Base-by-base conservation (phyloP, 495 filamentous ascomycete genomes). In the Wilcoxina mikolae region DNA sequence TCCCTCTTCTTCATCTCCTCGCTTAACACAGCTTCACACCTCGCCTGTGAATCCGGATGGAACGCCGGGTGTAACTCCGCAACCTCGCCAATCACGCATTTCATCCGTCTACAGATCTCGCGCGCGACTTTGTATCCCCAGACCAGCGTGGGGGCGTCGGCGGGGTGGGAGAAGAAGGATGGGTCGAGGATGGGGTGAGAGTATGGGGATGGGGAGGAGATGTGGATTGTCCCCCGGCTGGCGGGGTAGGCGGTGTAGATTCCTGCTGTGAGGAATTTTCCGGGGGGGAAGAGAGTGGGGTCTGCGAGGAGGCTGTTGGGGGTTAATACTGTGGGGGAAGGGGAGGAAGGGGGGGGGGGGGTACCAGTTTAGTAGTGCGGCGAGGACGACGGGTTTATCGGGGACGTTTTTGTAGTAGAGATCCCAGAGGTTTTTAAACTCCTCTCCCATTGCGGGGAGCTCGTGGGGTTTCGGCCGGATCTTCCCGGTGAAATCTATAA, bases 181-280 rank as follows among this genome's bases (percentile, higher is more conserved):
- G 64, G 69, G 18, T 78, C 68, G 60, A 73, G 76, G 46, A 71
- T 65, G 9, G 67, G 56, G 0, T 66, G 62, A 15, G 65, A 65
- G 29, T 57, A 28, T 12, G 67, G 54, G 4, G 65, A 58, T 11
- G 71, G 64, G 1, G 67, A 61, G 10, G 69, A 76, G 58, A 81
- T 76, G 60, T 80, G 78, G 24, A 80, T 64, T 49, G 69, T 66
- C 2, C 78, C 78, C 1, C 77, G 76, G 4, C 76, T 77, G 51
- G 72, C 73, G 7, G 78, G 76, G 58, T 80, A 77, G 22, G 67
- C 61, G 3, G 71, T 72, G 57, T 67, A 78, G 10, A 58, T 54
- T 18, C 54, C 65, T 0, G 68, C 43, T 1, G 67, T 60, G 24
- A 70, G 38, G 56, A 70, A 74, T 29, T 74, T 71, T 0, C 61